Percentiles rank a stretch among this genome's conserved stretches.
These are phyloP conservation scores for Priceomyces medius DNA, from an alignment of 805 yeast species.

Conservation along the genomic window DNA sequence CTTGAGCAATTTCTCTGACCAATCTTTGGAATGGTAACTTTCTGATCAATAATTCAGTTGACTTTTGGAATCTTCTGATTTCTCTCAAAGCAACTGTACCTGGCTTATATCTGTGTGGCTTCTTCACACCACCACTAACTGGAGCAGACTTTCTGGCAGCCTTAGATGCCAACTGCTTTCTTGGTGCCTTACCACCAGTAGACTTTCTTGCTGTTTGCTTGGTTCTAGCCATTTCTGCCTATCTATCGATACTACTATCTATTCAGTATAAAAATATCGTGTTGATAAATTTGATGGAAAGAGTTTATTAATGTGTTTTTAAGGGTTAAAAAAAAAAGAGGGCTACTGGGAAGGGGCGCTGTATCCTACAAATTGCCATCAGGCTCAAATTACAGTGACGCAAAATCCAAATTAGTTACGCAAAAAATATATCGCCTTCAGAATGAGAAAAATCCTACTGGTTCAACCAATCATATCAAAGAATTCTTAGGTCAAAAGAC, in stretches of 20 bases:
- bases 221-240: slow-evolving; percentile 75
- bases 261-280: neutral
- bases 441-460: neutral
- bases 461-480: slow-evolving; percentile 6
- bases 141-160: slow-evolving; percentile 94
- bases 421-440: slow-evolving; percentile 3
- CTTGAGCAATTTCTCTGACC: slow-evolving; percentile 94
- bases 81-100: slow-evolving; percentile 97
- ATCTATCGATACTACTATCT: neutral
- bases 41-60: slow-evolving; percentile 92
- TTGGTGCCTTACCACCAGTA: slow-evolving; percentile 95
- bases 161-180: slow-evolving; percentile 89
- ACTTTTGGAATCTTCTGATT: slow-evolving; percentile 95
- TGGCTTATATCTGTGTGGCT: slow-evolving; percentile 96
- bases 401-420: slow-evolving; percentile 6
- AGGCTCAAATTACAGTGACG: slow-evolving; percentile 3
- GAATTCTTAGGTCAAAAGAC: too few species aligned
- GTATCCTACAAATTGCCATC: slow-evolving; percentile 3
- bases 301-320: too few species aligned
- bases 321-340: slow-evolving; percentile 1
- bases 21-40: slow-evolving; percentile 97
- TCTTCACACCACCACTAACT: slow-evolving; percentile 89
- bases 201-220: slow-evolving; percentile 94
- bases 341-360: neutral
- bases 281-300: neutral